phyloP scores from a whole-genome alignment of 768 basidiomycete genomes.

The Agrocybe pediades region DNA sequence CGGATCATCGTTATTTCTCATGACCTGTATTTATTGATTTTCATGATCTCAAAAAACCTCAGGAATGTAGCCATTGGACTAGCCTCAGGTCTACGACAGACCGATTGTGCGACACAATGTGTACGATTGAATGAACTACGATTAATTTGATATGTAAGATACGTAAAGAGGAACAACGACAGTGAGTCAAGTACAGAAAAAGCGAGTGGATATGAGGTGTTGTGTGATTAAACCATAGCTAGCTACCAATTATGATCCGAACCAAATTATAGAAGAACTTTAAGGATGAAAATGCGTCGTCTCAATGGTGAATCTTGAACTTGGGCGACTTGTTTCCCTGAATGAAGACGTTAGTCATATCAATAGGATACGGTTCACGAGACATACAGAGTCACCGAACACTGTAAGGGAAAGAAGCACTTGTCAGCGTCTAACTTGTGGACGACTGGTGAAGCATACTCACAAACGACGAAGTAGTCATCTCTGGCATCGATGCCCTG shows the following conservation, averaged over 20 bases:
- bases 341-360: neutral
- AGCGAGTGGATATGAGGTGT: neutral
- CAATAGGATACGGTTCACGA: conserved; percentile 6
- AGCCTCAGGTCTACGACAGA: too few species aligned
- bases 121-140: neutral
- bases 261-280: neutral
- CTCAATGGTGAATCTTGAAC: conserved; percentile 25
- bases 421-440: neutral
- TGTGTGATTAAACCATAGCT: neutral
- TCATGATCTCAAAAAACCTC: neutral
- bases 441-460: conserved; percentile 13
- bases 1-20: too few species aligned
- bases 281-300: neutral
- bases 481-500: conserved; percentile 29
- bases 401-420: conserved; percentile 27
- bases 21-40: too few species aligned
- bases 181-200: neutral
- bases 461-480: conserved; percentile 51
- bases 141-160: too few species aligned
- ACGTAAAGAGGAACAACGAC: conserved; percentile 2
- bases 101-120: neutral
- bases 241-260: neutral
- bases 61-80: too few species aligned
- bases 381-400: conserved; percentile 47
- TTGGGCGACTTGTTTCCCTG: conserved; percentile 32